Evolutionary conservation across 129 eudicot genomes (phyloP).

Genomic region (Silybum marianum): DNA sequence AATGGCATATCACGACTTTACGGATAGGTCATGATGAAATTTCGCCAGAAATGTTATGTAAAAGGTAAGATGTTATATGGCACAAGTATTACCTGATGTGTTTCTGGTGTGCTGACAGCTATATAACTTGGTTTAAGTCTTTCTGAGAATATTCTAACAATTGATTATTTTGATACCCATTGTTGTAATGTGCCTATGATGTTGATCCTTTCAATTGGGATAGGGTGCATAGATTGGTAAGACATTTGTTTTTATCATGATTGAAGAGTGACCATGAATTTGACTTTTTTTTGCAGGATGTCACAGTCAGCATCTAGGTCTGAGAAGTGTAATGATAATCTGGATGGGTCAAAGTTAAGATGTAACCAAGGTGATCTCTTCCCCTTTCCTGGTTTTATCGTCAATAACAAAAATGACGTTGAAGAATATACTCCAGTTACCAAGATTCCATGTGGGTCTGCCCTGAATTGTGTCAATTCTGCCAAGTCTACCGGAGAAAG

Average conservation of each 20-base stretch:
- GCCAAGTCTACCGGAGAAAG: conserved; percentile 27
- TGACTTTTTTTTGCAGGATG: conserved; percentile 22
- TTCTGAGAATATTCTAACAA: not conserved
- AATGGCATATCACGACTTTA: not conserved
- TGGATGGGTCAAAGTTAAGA: not conserved
- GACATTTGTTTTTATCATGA: conserved; percentile 11
- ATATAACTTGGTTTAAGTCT: conserved; percentile 16
- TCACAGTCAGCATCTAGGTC: conserved; percentile 33
- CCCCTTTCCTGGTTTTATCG: conserved; percentile 32
- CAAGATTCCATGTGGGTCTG: conserved; percentile 44
- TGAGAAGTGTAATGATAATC: conserved; percentile 14
- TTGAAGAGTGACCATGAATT: conserved; percentile 8
- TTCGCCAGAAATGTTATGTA: not conserved
- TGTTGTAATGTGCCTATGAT: conserved; percentile 17
- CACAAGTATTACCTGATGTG: conserved; percentile 16
- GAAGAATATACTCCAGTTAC: conserved; percentile 57
- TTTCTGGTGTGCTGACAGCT: not conserved
- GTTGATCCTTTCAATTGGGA: conserved; percentile 4
- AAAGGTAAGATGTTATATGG: not conserved
- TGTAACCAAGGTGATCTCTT: conserved; percentile 32
- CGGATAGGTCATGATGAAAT: not conserved
- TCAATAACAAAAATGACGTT: conserved; percentile 28
- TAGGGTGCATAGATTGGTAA: not conserved
- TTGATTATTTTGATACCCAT: conserved; percentile 3
- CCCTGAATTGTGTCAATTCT: conserved; percentile 27